Evolutionary conservation across 805 yeast species (phyloP), one percentile per base, ranked within the genome.

Genomic region (Kazachstania viticola): DNA sequence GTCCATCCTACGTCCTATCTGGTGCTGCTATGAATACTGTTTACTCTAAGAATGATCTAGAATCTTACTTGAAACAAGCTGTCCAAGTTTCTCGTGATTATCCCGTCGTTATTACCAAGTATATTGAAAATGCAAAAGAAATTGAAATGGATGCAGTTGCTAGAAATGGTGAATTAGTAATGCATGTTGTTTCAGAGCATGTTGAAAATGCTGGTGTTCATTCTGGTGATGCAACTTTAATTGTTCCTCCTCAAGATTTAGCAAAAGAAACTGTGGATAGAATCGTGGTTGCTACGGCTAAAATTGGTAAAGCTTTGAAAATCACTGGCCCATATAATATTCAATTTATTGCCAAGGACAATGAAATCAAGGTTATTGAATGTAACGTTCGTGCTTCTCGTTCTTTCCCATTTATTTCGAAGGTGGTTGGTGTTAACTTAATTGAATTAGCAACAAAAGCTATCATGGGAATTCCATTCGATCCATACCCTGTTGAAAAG

Each of bases 21-120:
- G 98, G 98, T 66, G 98, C 98, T 46, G 98, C 98, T 36, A 88
- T 88, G 98, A 85, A 85, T 64, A 85, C 95, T 27, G 95, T 87
- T 35, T 84, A 85, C 66, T 75, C 94, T 21, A 70, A 72, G 51
- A 91, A 79, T 46, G 97, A 88, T 55, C 69, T 88, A 54, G 93
- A 80, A 29, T 73, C 79, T 12, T 85, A 84, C 60, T 67, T 88
- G 58, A 70, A 80, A 37, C 95, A 91, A 60, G 98, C 98, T 34
- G 96, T 83, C 35, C 94, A 85, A 45, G 97, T 88, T 39, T 88
- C 97, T 29, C 93, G 94, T 38, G 98, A 88, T 51, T 85, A 87
- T 60, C 98, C 98, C 15, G 98, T 88, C 40, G 98, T 88, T 34
- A 81, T 88, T 54, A 83, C 97, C 58, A 88, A 88, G 65, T 88